These are phyloP conservation scores for Aspergillus alliaceus DNA, from an alignment of 2,329 filamentous ascomycete genomes.

Conservation along the genomic window DNA sequence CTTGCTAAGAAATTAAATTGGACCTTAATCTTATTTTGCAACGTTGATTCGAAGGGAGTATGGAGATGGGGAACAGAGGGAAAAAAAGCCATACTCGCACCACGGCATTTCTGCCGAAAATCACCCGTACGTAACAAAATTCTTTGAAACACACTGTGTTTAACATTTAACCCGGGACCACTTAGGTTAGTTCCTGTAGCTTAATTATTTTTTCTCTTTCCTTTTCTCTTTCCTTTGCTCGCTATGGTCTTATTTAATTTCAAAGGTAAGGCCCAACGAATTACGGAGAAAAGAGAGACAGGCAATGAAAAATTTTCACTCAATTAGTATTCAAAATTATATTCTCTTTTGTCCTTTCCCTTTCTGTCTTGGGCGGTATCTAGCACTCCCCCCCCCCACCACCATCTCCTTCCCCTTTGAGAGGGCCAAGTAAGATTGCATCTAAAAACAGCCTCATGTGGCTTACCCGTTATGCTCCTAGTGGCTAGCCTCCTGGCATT, in stretches of 20 bases:
- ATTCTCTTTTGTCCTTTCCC: neutral
- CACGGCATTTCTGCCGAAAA: slow-evolving; percentile 3
- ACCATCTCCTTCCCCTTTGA: neutral
- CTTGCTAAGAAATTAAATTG: neutral
- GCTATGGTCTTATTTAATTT: too few species aligned
- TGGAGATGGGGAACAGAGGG: neutral
- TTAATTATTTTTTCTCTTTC: neutral
- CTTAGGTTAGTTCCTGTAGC: neutral
- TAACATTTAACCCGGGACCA: neutral
- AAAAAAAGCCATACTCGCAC: too few species aligned
- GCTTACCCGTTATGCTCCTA: neutral
- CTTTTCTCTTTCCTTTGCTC: neutral
- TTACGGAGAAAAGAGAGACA: neutral
- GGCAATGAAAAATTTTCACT: neutral
- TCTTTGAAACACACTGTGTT: neutral
- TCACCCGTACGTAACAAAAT: neutral
- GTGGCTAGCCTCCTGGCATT: neutral
- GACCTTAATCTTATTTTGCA: neutral
- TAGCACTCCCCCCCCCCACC: too few species aligned
- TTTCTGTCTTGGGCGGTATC: neutral
- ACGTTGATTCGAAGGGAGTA: neutral
- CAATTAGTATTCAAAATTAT: neutral
- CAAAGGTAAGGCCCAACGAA: neutral
- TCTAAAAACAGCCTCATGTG: neutral
- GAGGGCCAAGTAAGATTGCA: neutral